phyloP scores from a whole-genome alignment of 2,329 filamentous ascomycete genomes.

The Exophiala bonariae region DNA sequence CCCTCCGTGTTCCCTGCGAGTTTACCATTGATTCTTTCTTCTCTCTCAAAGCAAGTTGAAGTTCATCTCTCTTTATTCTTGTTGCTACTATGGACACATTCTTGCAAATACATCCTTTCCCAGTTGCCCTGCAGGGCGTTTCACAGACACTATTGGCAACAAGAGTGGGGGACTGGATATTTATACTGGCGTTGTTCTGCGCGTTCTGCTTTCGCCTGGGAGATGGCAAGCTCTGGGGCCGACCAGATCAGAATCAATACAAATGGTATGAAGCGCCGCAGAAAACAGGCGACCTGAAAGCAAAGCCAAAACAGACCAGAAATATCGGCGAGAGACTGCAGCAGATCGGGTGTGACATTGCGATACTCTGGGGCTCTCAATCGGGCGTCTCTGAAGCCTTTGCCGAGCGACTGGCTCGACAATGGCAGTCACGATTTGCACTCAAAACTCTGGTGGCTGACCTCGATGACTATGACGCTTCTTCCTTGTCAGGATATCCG shows the following conservation, averaged over 20 bases:
- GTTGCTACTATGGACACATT: not conserved
- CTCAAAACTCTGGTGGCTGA: conserved; percentile 92
- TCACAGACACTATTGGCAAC: not conserved
- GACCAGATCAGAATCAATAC: conserved; percentile 49
- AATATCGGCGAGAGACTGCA: conserved; percentile 47
- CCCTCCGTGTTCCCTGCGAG: not conserved
- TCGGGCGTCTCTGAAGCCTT: conserved; percentile 22
- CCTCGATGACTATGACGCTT: conserved; percentile 88
- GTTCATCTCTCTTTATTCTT: too few relatives aligned
- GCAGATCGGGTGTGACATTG: conserved; percentile 60
- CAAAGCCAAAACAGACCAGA: conserved; percentile 20
- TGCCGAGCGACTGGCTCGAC: conserved; percentile 19
- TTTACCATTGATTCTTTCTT: too few relatives aligned
- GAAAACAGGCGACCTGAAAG: conserved; percentile 32
- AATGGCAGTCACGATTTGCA: conserved; percentile 62
- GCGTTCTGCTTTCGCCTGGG: conserved; percentile 37
- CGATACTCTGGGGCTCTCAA: conserved; percentile 27
- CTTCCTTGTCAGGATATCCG: conserved; percentile 77
- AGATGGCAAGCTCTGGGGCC: conserved; percentile 47
- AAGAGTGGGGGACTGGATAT: not conserved
- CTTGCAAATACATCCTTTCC: not conserved
- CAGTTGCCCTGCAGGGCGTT: not conserved
- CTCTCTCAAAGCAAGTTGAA: too few relatives aligned
- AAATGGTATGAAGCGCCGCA: conserved; percentile 54
- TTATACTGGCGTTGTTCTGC: not conserved